Evolutionary conservation across 1,284 basidiomycete species (phyloP).

Genomic region (Boletus hoseneyae): DNA sequence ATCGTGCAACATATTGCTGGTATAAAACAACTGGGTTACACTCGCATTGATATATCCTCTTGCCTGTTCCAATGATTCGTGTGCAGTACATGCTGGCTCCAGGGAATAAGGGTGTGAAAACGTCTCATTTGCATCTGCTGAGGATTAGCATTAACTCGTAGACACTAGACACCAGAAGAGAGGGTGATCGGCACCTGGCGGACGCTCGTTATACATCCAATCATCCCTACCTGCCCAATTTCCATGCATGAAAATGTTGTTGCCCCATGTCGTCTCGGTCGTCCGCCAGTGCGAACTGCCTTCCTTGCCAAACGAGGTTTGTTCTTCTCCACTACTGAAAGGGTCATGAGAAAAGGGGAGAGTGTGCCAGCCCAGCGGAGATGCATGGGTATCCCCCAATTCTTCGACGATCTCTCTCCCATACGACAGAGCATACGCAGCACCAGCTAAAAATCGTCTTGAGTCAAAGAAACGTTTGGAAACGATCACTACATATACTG

Average conservation of each 20-base stretch:
- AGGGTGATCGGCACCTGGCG: constrained; percentile 37
- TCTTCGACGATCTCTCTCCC: constrained; percentile 24
- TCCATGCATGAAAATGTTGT: constrained; percentile 89
- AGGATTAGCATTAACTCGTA: constrained; percentile 1
- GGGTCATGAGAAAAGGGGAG: constrained; percentile 63
- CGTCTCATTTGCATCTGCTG: constrained; percentile 6
- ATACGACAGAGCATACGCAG: constrained; percentile 17
- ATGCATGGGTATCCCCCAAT: constrained; percentile 50
- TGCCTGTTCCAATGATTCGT: constrained; percentile 57
- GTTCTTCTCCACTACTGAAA: no score
- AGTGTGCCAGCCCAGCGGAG: constrained; percentile 87
- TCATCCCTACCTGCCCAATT: constrained; percentile 82
- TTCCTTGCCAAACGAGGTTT: no score
- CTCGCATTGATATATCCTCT: constrained; percentile 83
- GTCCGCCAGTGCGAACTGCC: constrained; percentile 46
- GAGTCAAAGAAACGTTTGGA: neutral
- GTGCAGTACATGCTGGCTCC: constrained; percentile 43
- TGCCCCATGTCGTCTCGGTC: constrained; percentile 83
- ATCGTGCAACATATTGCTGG: constrained; percentile 80
- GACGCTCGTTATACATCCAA: constrained; percentile 80
- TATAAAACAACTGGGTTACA: constrained; percentile 91
- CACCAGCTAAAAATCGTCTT: constrained; percentile 2
- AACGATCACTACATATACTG: constrained; percentile 8
- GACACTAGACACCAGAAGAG: no score
- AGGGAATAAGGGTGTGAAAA: constrained; percentile 78